These are phyloP conservation scores for Lachancea waltii DNA, from an alignment of 805 yeast species.

Conservation along the genomic window DNA sequence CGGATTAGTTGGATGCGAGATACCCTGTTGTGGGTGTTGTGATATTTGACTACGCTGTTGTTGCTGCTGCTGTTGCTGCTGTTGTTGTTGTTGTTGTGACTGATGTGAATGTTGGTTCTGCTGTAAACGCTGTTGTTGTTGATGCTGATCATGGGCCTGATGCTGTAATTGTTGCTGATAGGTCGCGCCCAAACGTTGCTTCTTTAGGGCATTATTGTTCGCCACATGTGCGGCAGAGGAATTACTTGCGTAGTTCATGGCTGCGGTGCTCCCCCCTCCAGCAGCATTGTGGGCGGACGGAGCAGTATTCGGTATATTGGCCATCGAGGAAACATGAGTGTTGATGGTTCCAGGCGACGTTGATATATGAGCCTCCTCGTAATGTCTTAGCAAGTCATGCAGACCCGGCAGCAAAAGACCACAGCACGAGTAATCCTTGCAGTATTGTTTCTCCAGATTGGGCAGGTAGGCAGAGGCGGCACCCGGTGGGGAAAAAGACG, in stretches of 20 bases:
- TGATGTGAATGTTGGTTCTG: slow-evolving; percentile 7
- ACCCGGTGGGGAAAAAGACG: slow-evolving; percentile 49
- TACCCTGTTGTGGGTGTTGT: slow-evolving; percentile 7
- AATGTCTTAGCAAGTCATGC: slow-evolving; percentile 89
- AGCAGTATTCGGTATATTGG: slow-evolving; percentile 1
- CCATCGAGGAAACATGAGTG: slow-evolving; percentile 8
- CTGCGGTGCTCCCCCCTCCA: slow-evolving; percentile 1
- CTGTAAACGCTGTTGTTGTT: slow-evolving; percentile 15
- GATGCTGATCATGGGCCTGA: slow-evolving; percentile 11
- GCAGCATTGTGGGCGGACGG: not conserved
- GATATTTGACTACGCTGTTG: slow-evolving; percentile 1
- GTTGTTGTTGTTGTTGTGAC: slow-evolving; percentile 13
- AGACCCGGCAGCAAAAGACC: slow-evolving; percentile 87
- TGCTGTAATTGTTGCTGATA: slow-evolving; percentile 11
- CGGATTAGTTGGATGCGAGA: slow-evolving; percentile 6
- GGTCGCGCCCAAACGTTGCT: slow-evolving; percentile 9
- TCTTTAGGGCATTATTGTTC: slow-evolving; percentile 5
- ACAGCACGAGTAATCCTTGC: slow-evolving; percentile 95
- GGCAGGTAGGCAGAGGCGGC: slow-evolving; percentile 76
- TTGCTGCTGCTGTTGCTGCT: slow-evolving; percentile 15
- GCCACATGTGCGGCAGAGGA: slow-evolving; percentile 2
- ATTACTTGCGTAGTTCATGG: not conserved
- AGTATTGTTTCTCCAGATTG: slow-evolving; percentile 88
- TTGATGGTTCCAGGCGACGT: slow-evolving; percentile 42
- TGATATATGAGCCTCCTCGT: slow-evolving; percentile 90